phyloP scores from a whole-genome alignment of 495 filamentous ascomycete genomes.

The Aspergillus campestris region DNA sequence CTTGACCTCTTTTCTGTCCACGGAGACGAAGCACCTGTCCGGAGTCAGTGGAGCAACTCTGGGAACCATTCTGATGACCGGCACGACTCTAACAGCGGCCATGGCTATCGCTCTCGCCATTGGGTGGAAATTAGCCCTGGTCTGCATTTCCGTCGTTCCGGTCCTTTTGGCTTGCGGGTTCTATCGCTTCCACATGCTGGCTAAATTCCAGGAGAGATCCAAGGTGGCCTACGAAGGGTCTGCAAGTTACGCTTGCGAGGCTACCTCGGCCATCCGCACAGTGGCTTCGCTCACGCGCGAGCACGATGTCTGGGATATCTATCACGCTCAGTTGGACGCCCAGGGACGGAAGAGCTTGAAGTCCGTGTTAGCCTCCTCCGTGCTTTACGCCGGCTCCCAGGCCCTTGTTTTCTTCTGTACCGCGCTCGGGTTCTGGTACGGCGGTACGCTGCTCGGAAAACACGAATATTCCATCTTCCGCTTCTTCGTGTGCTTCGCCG shows the following conservation, averaged over 20 bases:
- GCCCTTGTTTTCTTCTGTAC: conserved; percentile 71
- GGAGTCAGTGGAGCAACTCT: conserved; percentile 75
- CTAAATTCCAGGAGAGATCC: conserved; percentile 60
- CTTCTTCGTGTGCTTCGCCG: conserved; percentile 78
- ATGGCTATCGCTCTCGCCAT: conserved; percentile 58
- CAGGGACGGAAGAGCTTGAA: conserved; percentile 55
- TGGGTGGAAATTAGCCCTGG: conserved; percentile 87
- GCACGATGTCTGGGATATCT: conserved; percentile 64
- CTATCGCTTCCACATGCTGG: conserved; percentile 77
- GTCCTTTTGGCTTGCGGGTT: conserved; percentile 73
- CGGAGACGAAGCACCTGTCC: conserved; percentile 76
- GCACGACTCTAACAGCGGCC: conserved; percentile 63
- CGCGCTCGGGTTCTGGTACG: conserved; percentile 93
- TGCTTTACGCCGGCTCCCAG: conserved; percentile 73
- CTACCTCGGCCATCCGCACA: conserved; percentile 82
- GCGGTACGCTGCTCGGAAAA: conserved; percentile 66
- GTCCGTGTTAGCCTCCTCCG: conserved; percentile 58
- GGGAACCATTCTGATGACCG: conserved; percentile 68
- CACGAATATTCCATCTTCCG: conserved; percentile 63
- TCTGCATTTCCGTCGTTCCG: conserved; percentile 71
- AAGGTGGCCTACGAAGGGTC: conserved; percentile 66
- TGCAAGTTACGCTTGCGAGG: conserved; percentile 83
- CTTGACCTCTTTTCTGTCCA: conserved; percentile 75
- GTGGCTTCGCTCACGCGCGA: conserved; percentile 87
- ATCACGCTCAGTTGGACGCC: conserved; percentile 55